A percentile compares a stretch with the other conserved stretches of the same genome.
Evolutionary conservation across 805 yeast genomes (phyloP).

Genomic region (Sugiyamaella americana): DNA sequence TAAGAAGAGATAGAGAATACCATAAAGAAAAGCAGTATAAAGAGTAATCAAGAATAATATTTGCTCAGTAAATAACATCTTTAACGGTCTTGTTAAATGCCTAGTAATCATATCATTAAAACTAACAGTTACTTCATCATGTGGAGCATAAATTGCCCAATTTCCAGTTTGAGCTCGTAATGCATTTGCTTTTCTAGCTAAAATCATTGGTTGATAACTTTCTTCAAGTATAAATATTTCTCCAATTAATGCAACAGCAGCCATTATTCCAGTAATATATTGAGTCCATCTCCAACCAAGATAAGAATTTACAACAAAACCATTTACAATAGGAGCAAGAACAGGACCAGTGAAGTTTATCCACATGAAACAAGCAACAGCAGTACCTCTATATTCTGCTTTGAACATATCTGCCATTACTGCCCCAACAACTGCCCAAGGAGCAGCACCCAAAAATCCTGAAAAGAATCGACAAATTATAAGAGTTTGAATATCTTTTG

Average conservation of each 20-base stretch:
- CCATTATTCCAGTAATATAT: slow-evolving; percentile 63
- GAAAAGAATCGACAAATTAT: slow-evolving; percentile 73
- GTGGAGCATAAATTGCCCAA: slow-evolving; percentile 79
- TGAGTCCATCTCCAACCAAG: slow-evolving; percentile 83
- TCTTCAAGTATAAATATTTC: slow-evolving; percentile 50
- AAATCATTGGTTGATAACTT: slow-evolving; percentile 64
- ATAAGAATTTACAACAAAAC: slow-evolving; percentile 52
- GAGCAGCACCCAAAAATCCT: slow-evolving; percentile 79
- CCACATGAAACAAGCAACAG: slow-evolving; percentile 63
- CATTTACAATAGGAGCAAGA: slow-evolving; percentile 74
- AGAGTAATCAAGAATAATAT: slow-evolving; percentile 60
- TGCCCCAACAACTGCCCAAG: slow-evolving; percentile 82
- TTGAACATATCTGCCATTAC: slow-evolving; percentile 76
- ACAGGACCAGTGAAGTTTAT: slow-evolving; percentile 76
- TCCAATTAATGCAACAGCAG: slow-evolving; percentile 38
- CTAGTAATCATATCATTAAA: slow-evolving; percentile 55
- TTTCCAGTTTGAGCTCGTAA: slow-evolving; percentile 66
- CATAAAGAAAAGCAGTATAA: slow-evolving; percentile 75
- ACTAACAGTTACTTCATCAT: slow-evolving; percentile 54
- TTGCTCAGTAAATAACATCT: slow-evolving; percentile 65
- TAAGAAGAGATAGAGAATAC: slow-evolving; percentile 65
- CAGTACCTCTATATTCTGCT: slow-evolving; percentile 63
- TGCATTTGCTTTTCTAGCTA: slow-evolving; percentile 54
- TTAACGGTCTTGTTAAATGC: slow-evolving; percentile 61
- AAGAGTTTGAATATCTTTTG: slow-evolving; percentile 70